Evolutionary conservation across 495 filamentous ascomycete genomes (phyloP), one percentile per base, ranked within the genome.

Genomic region (Hapsidospora chrysogenum): DNA sequence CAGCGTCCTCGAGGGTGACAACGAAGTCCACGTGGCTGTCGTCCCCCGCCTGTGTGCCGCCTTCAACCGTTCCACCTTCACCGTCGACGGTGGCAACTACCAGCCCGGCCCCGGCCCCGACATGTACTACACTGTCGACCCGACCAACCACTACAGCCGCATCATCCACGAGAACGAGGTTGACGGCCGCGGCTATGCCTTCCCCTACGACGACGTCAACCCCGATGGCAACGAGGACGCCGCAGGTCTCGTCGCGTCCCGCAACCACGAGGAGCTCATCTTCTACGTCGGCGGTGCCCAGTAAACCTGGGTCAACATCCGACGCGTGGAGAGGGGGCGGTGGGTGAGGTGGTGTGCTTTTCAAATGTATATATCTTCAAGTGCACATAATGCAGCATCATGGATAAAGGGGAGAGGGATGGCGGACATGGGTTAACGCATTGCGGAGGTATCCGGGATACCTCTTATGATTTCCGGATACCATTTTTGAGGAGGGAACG

Each of bases 131-230:
- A 32, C 15, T 3, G 16, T 18, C 14, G 21, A 19, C 30, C 30
- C 30, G 3, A 18, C 30, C 30, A 67, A 52, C 49, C 54, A 54
- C 43, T 67, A 63, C 48, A 46, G 43, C 31, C 48, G 50, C 16
- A 45, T 64, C 37, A 48, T 67, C 9, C 63, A 67, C 52, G 27
- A 55, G 38, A 43, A 54, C 40, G 54, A 63, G 42, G 20, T 49
- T 10, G 53, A 61, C 42, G 48, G 50, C 9, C 43, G 48, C 21
- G 63, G 61, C 1, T 67, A 67, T 29, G 56, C 63, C 7, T 67
- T 67, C 42, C 41, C 63, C 1, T 67, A 61, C 41, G 63, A 67
- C 31, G 63, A 67, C 39, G 62, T 66, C 30, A 58, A 56, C 38
- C 56, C 61, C 11, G 35, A 41, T 11, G 53, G 49, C 17, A 31